These are phyloP conservation scores for Kluyveromyces siamensis DNA, from an alignment of 805 yeast genomes.

Conservation along the genomic window DNA sequence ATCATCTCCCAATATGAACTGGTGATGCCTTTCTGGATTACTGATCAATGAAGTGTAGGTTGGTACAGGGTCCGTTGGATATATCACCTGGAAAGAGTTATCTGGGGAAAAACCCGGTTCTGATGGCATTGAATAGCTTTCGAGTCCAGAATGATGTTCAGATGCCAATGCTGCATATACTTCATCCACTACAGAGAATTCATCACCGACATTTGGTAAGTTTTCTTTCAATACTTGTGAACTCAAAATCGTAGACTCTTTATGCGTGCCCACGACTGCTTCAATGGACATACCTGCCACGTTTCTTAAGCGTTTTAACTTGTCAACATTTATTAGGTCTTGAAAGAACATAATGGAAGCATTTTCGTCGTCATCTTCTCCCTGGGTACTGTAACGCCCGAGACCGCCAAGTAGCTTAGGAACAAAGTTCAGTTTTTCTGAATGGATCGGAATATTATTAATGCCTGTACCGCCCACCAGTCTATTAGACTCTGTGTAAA, in stretches of 20 bases:
- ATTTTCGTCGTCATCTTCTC: conserved; percentile 12
- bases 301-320: conserved; percentile 62
- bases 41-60: conserved; percentile 14
- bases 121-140: not conserved
- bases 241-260: conserved; percentile 22
- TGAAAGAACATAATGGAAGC: conserved; percentile 21
- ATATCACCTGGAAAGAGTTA: not conserved
- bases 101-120: not conserved
- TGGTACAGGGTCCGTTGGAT: conserved; percentile 11
- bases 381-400: not conserved
- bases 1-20: conserved; percentile 17
- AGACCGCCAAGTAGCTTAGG: conserved; percentile 2
- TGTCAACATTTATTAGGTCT: conserved; percentile 68
- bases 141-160: not conserved
- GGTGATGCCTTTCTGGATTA: conserved; percentile 1
- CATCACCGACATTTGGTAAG: not conserved
- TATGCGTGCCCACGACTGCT: conserved; percentile 69
- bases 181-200: not conserved
- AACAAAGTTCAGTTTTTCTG: conserved; percentile 1
- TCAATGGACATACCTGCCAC: conserved; percentile 77
- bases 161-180: not conserved
- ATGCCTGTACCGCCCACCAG: conserved; percentile 2
- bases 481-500: conserved; percentile 27
- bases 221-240: conserved; percentile 6
- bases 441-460: not conserved